phyloP scores from a whole-genome alignment of 176 grass and related monocot species.

The Zea luxurians region DNA sequence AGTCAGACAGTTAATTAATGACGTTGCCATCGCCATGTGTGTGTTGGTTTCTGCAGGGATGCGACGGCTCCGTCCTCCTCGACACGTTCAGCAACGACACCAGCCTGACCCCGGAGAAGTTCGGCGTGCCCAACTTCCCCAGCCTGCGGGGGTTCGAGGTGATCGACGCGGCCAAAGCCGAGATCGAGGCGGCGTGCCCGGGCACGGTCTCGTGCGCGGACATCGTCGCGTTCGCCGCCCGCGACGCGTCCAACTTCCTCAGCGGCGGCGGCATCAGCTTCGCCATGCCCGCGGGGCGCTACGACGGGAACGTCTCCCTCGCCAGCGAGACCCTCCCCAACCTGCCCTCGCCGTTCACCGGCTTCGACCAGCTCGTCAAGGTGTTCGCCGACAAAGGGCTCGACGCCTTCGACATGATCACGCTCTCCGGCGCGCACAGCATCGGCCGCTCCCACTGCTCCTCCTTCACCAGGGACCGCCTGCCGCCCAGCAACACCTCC shows the following conservation, averaged over 20 bases:
- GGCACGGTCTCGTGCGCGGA: slow-evolving; percentile 36
- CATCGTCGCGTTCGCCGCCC: slow-evolving; percentile 40
- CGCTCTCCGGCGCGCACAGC: slow-evolving; percentile 47
- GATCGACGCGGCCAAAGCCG: slow-evolving; percentile 38
- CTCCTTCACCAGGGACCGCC: slow-evolving; percentile 31
- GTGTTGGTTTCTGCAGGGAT: background rate
- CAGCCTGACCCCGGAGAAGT: slow-evolving; percentile 26
- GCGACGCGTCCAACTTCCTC: slow-evolving; percentile 37
- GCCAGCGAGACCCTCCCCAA: background rate
- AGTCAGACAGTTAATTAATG: too few species aligned
- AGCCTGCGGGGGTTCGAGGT: slow-evolving; percentile 44
- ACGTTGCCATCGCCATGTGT: background rate
- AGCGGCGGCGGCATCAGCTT: background rate
- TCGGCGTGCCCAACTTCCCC: slow-evolving; percentile 23
- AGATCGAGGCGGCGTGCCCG: slow-evolving; percentile 14
- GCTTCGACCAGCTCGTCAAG: background rate
- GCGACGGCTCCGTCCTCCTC: background rate
- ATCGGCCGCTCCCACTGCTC: slow-evolving; percentile 45
- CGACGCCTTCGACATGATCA: slow-evolving; percentile 22
- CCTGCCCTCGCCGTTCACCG: slow-evolving; percentile 10
- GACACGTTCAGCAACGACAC: background rate
- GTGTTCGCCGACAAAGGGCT: slow-evolving; percentile 37
- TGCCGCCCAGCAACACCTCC: background rate
- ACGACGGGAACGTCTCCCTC: slow-evolving; percentile 39
- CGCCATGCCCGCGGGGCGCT: slow-evolving; percentile 33